These are phyloP conservation scores for Globisporangium paddicum DNA, from an alignment of 352 stramenopile species.

Conservation along the genomic window DNA sequence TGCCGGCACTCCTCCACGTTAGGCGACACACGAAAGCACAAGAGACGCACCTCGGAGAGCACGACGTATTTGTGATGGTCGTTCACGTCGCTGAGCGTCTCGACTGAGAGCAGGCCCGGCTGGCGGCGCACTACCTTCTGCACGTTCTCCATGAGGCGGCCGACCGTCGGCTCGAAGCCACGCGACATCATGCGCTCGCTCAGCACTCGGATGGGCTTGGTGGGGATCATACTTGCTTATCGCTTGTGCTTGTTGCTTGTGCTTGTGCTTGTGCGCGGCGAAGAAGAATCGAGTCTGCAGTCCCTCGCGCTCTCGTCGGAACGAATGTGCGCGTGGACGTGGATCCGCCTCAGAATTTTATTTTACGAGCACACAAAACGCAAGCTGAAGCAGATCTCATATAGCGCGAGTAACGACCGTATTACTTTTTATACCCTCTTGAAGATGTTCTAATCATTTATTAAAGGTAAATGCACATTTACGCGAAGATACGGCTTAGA, in stretches of 20 bases:
- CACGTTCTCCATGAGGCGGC: slow-evolving; percentile 79
- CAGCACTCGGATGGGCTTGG: slow-evolving; percentile 69
- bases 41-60: slow-evolving; percentile 64
- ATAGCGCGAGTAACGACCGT: no score
- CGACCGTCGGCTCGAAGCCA: slow-evolving; percentile 78
- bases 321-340: not conserved
- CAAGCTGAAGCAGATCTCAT: no score
- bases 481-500: no score
- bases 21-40: not conserved
- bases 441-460: no score
- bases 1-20: not conserved
- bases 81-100: slow-evolving; percentile 78
- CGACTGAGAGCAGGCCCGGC: slow-evolving; percentile 71
- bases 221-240: slow-evolving; percentile 25
- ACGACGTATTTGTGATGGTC: slow-evolving; percentile 88
- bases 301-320: not conserved
- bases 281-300: slow-evolving; percentile 4
- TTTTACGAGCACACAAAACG: not conserved
- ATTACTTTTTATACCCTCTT: no score
- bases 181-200: slow-evolving; percentile 82
- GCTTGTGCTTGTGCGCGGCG: not conserved
- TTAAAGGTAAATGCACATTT: not conserved
- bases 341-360: slow-evolving; percentile 6
- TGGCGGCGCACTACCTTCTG: slow-evolving; percentile 70
- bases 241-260: no score